Evolutionary conservation across 2,329 filamentous ascomycete genomes (phyloP).

Genomic region (Rhinocladiella mackenziei): DNA sequence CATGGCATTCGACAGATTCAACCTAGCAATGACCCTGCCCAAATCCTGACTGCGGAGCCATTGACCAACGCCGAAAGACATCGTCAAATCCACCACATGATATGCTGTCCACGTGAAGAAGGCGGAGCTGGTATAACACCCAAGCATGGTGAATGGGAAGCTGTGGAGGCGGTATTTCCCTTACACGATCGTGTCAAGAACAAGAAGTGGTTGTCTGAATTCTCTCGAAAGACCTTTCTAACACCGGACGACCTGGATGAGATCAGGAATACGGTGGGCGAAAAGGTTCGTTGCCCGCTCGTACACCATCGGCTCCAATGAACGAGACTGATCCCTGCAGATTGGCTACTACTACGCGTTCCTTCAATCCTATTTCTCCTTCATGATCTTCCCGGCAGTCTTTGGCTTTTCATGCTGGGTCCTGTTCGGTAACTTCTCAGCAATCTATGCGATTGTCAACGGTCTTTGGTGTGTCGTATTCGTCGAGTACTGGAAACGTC

Average conservation of each 20-base stretch:
- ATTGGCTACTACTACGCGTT: constrained; percentile 97
- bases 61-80: constrained; percentile 84
- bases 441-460: constrained; percentile 71
- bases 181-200: constrained; percentile 75
- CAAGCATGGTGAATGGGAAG: constrained; percentile 64
- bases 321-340: constrained; percentile 34
- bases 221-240: constrained; percentile 68
- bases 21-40: constrained; percentile 67
- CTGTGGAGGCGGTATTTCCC: constrained; percentile 70
- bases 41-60: constrained; percentile 67
- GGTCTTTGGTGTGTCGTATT: constrained; percentile 86
- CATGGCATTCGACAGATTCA: constrained; percentile 76
- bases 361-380: constrained; percentile 82
- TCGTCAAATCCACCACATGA: constrained; percentile 80
- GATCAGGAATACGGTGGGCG: constrained; percentile 73
- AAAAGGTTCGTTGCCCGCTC: constrained; percentile 49
- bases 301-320: not conserved
- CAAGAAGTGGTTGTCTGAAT: constrained; percentile 67
- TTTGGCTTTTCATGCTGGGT: constrained; percentile 76
- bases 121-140: constrained; percentile 76
- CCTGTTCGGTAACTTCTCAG: constrained; percentile 78
- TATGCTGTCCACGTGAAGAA: constrained; percentile 67
- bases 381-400: constrained; percentile 74
- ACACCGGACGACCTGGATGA: constrained; percentile 64
- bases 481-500: constrained; percentile 94